Evolutionary conservation across 2,329 filamentous ascomycete genomes (phyloP).

Genomic region (Colletotrichum chlorophyti): DNA sequence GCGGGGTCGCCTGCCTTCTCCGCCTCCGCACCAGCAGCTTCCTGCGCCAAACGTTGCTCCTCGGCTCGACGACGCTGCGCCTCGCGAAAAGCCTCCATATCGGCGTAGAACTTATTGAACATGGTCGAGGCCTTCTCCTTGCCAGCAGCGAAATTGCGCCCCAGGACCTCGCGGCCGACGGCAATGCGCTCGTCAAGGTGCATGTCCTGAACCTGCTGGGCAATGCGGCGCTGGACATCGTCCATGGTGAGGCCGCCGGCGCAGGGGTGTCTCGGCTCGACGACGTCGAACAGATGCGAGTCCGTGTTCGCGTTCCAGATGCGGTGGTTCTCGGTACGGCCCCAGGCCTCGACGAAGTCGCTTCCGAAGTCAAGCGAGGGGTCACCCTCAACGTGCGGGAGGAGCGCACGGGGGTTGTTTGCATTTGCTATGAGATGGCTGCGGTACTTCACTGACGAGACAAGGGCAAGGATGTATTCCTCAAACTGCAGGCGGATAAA

Average conservation of each 20-base stretch:
- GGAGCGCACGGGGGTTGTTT: conserved; percentile 65
- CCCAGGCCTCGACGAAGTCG: conserved; percentile 90
- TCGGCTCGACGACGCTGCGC: conserved; percentile 50
- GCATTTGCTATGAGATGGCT: conserved; percentile 64
- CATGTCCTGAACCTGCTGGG: conserved; percentile 91
- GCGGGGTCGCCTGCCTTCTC: conserved; percentile 28
- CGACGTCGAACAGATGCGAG: conserved; percentile 90
- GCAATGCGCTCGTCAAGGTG: conserved; percentile 91
- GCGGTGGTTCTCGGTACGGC: conserved; percentile 85
- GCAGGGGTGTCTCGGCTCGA: conserved; percentile 91
- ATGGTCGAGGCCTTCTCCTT: conserved; percentile 87
- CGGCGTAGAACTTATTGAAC: conserved; percentile 87
- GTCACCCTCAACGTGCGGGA: conserved; percentile 78
- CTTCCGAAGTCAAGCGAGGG: conserved; percentile 82
- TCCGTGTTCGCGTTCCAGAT: conserved; percentile 86
- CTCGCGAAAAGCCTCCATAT: conserved; percentile 73
- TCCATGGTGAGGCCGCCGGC: conserved; percentile 92
- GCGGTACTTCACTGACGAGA: conserved; percentile 90
- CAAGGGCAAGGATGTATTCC: conserved; percentile 89
- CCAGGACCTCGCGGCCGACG: conserved; percentile 82
- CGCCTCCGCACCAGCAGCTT: conserved; percentile 32
- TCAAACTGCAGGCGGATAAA: conserved; percentile 98
- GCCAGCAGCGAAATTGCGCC: conserved; percentile 87
- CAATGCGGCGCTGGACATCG: conserved; percentile 87
- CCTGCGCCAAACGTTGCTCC: conserved; percentile 40